phyloP scores from a whole-genome alignment of 495 filamentous ascomycete species.

The Neurospora sublineolata region DNA sequence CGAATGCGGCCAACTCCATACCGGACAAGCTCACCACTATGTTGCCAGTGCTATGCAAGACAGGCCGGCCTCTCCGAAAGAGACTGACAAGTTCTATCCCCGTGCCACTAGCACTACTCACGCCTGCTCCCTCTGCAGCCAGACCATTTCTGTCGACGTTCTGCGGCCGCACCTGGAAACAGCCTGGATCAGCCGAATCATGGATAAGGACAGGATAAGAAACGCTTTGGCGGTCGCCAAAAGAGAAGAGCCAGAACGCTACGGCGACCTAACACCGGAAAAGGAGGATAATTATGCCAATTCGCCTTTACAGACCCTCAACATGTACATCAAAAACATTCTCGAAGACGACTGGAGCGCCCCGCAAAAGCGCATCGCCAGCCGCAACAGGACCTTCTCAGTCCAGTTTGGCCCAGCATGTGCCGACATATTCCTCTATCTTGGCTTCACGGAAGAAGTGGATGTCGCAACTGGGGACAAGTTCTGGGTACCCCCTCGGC shows the following conservation, averaged over 20 bases:
- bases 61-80: neutral
- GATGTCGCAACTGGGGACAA: conserved; percentile 10
- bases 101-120: conserved; percentile 24
- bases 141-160: conserved; percentile 31
- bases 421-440: conserved; percentile 46
- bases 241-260: conserved; percentile 45
- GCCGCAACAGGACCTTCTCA: conserved; percentile 60
- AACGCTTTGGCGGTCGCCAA: conserved; percentile 42
- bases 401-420: conserved; percentile 57
- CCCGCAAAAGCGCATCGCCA: conserved; percentile 44
- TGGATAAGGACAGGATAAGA: conserved; percentile 41
- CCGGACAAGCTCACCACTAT: neutral
- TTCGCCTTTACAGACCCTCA: conserved; percentile 44
- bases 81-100: conserved; percentile 18
- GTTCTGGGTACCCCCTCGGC: conserved; percentile 17
- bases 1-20: conserved; percentile 2
- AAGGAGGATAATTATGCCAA: conserved; percentile 30
- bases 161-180: conserved; percentile 40
- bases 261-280: conserved; percentile 34
- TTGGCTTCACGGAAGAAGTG: conserved; percentile 43
- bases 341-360: conserved; percentile 30
- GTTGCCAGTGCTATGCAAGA: neutral
- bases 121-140: conserved; percentile 42
- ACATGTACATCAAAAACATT: conserved; percentile 51
- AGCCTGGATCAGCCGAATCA: conserved; percentile 42